phyloP scores from a whole-genome alignment of 306 rosid genomes.

The Prosopis cineraria region DNA sequence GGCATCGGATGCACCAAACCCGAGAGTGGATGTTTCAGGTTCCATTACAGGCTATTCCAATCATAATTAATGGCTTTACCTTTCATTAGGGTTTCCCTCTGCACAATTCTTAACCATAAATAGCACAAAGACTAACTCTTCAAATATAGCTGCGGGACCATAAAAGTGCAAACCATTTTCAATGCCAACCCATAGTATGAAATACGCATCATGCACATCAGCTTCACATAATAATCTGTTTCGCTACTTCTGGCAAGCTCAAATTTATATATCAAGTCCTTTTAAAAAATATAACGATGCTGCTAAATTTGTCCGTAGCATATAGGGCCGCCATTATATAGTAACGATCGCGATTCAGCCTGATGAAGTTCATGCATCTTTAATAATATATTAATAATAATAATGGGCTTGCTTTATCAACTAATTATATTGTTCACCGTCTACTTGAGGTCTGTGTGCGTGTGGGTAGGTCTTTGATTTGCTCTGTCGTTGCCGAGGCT shows the following conservation, averaged over 20 bases:
- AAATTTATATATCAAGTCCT: neutral
- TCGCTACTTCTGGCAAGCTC: slow-evolving; percentile 42
- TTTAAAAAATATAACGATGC: neutral
- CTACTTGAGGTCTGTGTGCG: too few species aligned
- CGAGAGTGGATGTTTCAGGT: slow-evolving; percentile 23
- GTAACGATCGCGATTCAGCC: neutral
- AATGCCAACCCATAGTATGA: slow-evolving; percentile 45
- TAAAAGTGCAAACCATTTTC: slow-evolving; percentile 38
- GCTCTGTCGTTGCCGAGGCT: too few species aligned
- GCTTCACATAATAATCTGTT: slow-evolving; percentile 36
- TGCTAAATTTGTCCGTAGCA: neutral
- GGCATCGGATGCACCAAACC: slow-evolving; percentile 40
- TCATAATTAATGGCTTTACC: slow-evolving; percentile 42
- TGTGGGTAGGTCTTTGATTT: too few species aligned
- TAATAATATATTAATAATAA: neutral
- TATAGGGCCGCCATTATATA: neutral
- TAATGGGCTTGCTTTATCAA: neutral
- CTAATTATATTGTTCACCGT: neutral
- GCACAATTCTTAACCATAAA: slow-evolving; percentile 41
- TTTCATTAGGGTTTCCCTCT: slow-evolving; percentile 49
- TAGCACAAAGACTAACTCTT: slow-evolving; percentile 44
- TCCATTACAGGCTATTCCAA: slow-evolving; percentile 31
- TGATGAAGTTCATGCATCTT: neutral
- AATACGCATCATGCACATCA: slow-evolving; percentile 42
- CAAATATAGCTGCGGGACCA: slow-evolving; percentile 55